Evolutionary conservation across 345 rosid species (phyloP).

Genomic region (Hevea brasiliensis): DNA sequence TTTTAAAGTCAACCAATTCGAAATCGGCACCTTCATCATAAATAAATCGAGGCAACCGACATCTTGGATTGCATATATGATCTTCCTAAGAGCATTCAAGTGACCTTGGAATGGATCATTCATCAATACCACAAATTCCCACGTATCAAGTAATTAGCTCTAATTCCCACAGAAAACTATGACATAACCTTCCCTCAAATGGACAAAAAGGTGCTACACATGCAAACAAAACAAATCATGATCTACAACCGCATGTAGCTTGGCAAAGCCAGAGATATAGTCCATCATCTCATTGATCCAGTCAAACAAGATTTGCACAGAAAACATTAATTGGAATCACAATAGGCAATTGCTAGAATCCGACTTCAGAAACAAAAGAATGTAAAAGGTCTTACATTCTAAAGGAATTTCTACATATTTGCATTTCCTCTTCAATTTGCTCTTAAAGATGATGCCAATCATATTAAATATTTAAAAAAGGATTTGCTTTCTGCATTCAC

Average conservation of each 20-base stretch:
- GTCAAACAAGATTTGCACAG: neutral
- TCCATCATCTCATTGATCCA: constrained; percentile 10
- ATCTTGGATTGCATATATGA: constrained; percentile 61
- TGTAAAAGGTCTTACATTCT: neutral
- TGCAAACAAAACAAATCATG: constrained; percentile 27
- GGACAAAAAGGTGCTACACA: constrained; percentile 20
- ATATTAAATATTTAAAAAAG: neutral
- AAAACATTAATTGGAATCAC: constrained; percentile 1
- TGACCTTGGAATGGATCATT: constrained; percentile 43
- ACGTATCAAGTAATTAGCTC: constrained; percentile 28
- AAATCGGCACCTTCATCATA: constrained; percentile 82
- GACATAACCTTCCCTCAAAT: constrained; percentile 24
- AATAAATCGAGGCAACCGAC: constrained; percentile 81
- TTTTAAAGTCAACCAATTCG: constrained; percentile 98
- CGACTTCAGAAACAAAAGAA: neutral
- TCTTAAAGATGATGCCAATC: no score
- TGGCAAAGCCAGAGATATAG: constrained; percentile 18
- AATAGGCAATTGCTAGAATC: constrained; percentile 3
- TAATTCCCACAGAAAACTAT: constrained; percentile 28
- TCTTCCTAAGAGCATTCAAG: constrained; percentile 49
- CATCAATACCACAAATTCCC: constrained; percentile 33
- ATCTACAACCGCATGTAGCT: constrained; percentile 24
- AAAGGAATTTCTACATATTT: neutral
- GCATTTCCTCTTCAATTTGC: neutral
- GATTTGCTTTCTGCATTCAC: neutral